Conservation (phyloP, 305 asterid species). For the Fraxinus albicans region DNA sequence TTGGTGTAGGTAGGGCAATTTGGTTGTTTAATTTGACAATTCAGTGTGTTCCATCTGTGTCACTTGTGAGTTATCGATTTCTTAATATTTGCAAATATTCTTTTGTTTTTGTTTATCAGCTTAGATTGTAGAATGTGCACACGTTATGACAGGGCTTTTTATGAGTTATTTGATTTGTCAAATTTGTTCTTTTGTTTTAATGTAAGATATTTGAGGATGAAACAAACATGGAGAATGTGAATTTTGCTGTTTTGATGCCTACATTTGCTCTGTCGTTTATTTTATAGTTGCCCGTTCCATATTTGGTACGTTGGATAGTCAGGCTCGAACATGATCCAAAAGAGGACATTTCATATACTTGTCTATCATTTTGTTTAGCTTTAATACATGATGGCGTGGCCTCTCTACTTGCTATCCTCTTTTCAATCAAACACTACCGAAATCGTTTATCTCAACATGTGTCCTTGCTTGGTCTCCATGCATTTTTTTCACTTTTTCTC, state of each 20-base stretch:
- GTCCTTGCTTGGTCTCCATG: not conserved
- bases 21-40: conserved; percentile 24
- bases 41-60: conserved; percentile 19
- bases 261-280: not conserved
- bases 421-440: not conserved
- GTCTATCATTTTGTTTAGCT: not conserved
- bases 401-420: not conserved
- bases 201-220: not conserved
- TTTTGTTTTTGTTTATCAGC: not conserved
- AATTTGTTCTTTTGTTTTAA: not conserved
- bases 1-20: conserved; percentile 18
- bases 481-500: not conserved
- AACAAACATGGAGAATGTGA: not conserved
- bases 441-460: not conserved
- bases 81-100: not conserved
- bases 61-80: conserved; percentile 23
- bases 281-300: not conserved
- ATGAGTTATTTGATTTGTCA: not conserved
- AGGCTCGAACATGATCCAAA: not conserved
- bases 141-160: not conserved
- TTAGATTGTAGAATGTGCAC: not conserved
- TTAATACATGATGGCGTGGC: not conserved
- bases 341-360: not conserved
- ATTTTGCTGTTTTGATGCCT: not conserved
- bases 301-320: not conserved